Evolutionary conservation across 2,329 filamentous ascomycete species (phyloP).

Genomic region (Alternaria sp.): DNA sequence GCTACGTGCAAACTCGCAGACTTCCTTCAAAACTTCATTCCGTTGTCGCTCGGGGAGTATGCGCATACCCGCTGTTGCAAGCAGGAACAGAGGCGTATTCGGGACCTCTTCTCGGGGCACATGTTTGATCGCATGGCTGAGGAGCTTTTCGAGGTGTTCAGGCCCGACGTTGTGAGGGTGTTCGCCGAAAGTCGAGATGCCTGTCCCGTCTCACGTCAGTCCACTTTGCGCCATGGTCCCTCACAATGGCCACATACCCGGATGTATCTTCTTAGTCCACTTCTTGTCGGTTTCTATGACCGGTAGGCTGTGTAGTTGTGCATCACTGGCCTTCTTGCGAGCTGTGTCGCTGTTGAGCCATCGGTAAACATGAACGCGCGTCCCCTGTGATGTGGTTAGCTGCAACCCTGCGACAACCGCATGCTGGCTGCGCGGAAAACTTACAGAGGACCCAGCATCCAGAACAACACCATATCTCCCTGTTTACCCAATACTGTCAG

Average conservation of each 20-base stretch:
- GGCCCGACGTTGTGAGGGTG: constrained; percentile 78
- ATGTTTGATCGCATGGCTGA: constrained; percentile 81
- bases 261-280: constrained; percentile 93
- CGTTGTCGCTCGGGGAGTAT: constrained; percentile 79
- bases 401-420: constrained; percentile 6
- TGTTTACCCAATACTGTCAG: constrained; percentile 46
- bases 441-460: constrained; percentile 90
- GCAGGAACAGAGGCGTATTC: constrained; percentile 90
- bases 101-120: constrained; percentile 79
- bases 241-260: constrained; percentile 62
- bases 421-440: constrained; percentile 30
- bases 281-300: constrained; percentile 82
- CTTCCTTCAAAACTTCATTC: constrained; percentile 73
- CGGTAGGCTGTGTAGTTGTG: constrained; percentile 74
- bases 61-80: constrained; percentile 95
- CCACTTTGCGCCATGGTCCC: constrained; percentile 1
- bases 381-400: constrained; percentile 65
- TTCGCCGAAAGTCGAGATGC: constrained; percentile 86
- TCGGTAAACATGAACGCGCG: constrained; percentile 90
- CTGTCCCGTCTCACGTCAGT: constrained; percentile 46
- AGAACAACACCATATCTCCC: constrained; percentile 90
- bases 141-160: constrained; percentile 79
- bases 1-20: constrained; percentile 81
- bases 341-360: constrained; percentile 83
- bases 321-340: constrained; percentile 65